Evolutionary conservation across 2,329 filamentous ascomycete genomes (phyloP), one percentile per base, ranked within the genome.

Genomic region (Cryphonectria parasitica): DNA sequence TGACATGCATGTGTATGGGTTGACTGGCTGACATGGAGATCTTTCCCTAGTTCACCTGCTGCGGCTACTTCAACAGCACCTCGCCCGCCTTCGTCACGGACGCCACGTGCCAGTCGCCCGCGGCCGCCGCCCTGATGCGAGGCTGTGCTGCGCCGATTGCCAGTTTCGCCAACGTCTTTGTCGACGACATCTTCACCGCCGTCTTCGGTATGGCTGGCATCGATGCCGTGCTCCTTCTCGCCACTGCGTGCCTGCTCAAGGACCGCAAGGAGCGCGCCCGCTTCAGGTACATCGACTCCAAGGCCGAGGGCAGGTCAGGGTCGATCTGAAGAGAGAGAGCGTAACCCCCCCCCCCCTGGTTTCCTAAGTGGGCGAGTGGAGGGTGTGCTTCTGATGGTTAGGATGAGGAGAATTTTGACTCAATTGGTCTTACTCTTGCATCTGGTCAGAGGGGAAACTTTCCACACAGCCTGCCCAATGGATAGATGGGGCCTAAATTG

Each of bases 201-300:
- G 85, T 92, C 68, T 96, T 96, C 78, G 93, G 92, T 73, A 89
- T 95, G 79, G 92, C 95, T 72, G 92, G 86, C 69, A 79, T 93
- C 74, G 90, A 94, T 77, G 87, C 86, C 58, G 77, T 93, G 66
- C 83, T 95, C 64, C 82, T 95, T 74, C 83, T 95, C 69, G 88
- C 89, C 74, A 89, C 91, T 17, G 90, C 91, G 41, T 94, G 93
- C 81, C 84, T 96, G 61, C 84, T 94, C 76, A 95, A 94, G 85
- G 90, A 94, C 76, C 89, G 92, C 77, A 92, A 91, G 81, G 93
- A 96, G 83, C 88, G 89, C 77, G 90, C 92, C 80, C 86, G 93
- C 71, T 96, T 94, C 82, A 88, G 89, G 71, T 87, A 92, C 77
- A 95, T 96, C 76, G 92, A 95, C 77, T 89, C 94, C 85, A 96